These are phyloP conservation scores for Vaccinium darrowii DNA, from an alignment of 148 eudicot genomes.

Conservation along the genomic window DNA sequence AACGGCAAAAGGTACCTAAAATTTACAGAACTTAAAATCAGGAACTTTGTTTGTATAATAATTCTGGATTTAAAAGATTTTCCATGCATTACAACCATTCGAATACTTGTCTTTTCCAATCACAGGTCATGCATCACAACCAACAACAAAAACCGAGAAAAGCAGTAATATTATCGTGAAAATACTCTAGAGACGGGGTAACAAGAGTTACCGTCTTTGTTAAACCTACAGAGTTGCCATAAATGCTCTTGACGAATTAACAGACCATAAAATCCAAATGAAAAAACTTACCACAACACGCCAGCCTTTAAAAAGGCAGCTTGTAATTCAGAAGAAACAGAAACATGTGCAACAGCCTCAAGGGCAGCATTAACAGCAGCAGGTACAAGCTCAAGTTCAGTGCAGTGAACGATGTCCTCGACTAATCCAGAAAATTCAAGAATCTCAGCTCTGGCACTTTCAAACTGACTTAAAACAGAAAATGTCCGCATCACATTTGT, in stretches of 20 bases:
- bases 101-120: not conserved
- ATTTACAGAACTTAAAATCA: slow-evolving; percentile 12
- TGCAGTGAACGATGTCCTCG: slow-evolving; percentile 93
- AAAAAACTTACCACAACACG: slow-evolving; percentile 67
- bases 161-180: not conserved
- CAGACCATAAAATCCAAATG: not conserved
- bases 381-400: slow-evolving; percentile 91
- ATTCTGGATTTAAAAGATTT: not conserved
- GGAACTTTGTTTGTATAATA: not conserved
- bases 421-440: slow-evolving; percentile 78
- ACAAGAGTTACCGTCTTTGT: not conserved
- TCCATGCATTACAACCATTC: not conserved
- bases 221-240: not conserved
- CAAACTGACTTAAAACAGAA: slow-evolving; percentile 83
- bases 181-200: not conserved
- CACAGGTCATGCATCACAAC: not conserved
- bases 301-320: slow-evolving; percentile 80
- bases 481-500: slow-evolving; percentile 85
- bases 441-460: slow-evolving; percentile 82
- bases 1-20: slow-evolving; percentile 90
- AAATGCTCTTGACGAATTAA: not conserved
- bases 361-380: slow-evolving; percentile 91
- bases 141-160: not conserved
- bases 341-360: slow-evolving; percentile 83
- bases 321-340: slow-evolving; percentile 75